Evolutionary conservation across 1,284 basidiomycete species (phyloP).

Genomic region (Trametes pubescens): DNA sequence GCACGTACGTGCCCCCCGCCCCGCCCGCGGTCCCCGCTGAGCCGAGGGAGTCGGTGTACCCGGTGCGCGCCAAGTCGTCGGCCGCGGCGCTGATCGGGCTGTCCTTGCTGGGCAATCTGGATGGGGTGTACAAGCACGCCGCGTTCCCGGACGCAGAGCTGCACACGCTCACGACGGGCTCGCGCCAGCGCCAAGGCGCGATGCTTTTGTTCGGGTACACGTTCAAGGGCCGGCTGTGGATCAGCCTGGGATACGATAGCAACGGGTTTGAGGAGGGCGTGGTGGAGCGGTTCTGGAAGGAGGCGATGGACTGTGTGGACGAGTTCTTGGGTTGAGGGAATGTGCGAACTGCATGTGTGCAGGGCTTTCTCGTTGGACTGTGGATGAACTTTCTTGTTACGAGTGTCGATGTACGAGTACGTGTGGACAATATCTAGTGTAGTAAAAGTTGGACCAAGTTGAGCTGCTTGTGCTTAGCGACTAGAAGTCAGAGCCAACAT

Average conservation of each 20-base stretch:
- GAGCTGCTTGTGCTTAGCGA: no score
- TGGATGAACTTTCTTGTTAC: background rate
- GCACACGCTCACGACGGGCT: slow-evolving; percentile 79
- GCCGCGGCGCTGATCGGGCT: slow-evolving; percentile 75
- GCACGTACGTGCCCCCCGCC: slow-evolving; percentile 49
- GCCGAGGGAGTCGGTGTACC: slow-evolving; percentile 37
- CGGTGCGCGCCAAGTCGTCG: slow-evolving; percentile 46
- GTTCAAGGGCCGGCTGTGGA: slow-evolving; percentile 74
- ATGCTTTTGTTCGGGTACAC: slow-evolving; percentile 82
- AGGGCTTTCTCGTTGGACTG: background rate
- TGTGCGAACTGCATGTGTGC: background rate
- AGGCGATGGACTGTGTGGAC: slow-evolving; percentile 57
- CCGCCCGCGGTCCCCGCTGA: slow-evolving; percentile 27
- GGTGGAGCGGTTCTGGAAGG: slow-evolving; percentile 66
- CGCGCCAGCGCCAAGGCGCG: slow-evolving; percentile 74
- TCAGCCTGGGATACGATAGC: slow-evolving; percentile 79
- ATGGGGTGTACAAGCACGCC: slow-evolving; percentile 77
- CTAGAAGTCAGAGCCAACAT: background rate
- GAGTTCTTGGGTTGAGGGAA: slow-evolving; percentile 50
- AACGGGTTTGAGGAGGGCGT: slow-evolving; percentile 70
- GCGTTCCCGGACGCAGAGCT: slow-evolving; percentile 63
- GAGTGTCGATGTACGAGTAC: no score
- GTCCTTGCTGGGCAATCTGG: slow-evolving; percentile 81
- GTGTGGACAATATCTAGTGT: background rate
- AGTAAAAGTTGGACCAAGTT: no score